These are phyloP conservation scores for Geranium incanum DNA, from an alignment of 441 rosid species.

Conservation along the genomic window DNA sequence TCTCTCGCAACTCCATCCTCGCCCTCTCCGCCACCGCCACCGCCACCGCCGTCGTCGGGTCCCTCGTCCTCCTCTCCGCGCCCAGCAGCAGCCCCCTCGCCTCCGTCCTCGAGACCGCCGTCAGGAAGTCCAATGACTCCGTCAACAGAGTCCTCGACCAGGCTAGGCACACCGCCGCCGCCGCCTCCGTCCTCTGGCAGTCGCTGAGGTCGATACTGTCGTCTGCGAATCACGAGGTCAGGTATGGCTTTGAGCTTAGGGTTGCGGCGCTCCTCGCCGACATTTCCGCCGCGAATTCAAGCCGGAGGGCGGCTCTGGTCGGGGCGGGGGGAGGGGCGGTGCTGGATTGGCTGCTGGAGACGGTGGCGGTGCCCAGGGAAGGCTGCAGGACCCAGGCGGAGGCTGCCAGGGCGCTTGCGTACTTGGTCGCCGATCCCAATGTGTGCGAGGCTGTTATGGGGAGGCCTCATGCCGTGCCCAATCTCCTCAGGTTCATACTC, in stretches of 20 bases:
- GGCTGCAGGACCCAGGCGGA: slow-evolving; percentile 77
- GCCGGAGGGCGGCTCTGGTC: slow-evolving; percentile 72
- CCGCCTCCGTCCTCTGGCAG: slow-evolving; percentile 86
- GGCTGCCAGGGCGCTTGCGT: slow-evolving; percentile 90
- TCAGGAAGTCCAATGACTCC: slow-evolving; percentile 55
- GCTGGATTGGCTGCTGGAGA: slow-evolving; percentile 88
- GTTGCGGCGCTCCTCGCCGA: slow-evolving; percentile 88
- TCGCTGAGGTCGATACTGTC: slow-evolving; percentile 80
- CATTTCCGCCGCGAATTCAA: slow-evolving; percentile 68
- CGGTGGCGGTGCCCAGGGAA: slow-evolving; percentile 50
- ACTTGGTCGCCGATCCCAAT: slow-evolving; percentile 71
- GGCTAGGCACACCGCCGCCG: slow-evolving; percentile 61
- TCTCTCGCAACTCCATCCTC: slow-evolving; percentile 35
- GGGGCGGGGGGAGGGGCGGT: slow-evolving; percentile 82
- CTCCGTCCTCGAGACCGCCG: slow-evolving; percentile 36
- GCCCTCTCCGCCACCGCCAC: slow-evolving; percentile 56
- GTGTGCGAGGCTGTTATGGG: slow-evolving; percentile 65
- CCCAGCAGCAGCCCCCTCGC: slow-evolving; percentile 32
- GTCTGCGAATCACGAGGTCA: slow-evolving; percentile 83
- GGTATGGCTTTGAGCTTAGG: slow-evolving; percentile 76
- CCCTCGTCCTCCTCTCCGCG: slow-evolving; percentile 28
- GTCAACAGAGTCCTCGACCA: slow-evolving; percentile 48
- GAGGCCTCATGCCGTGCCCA: slow-evolving; percentile 74
- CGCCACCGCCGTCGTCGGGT: slow-evolving; percentile 31
- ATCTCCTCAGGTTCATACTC: slow-evolving; percentile 72